A percentile compares a stretch with the other conserved stretches of the same genome.
These are phyloP conservation scores for Porcisia hertigi DNA, from an alignment of 208 protist genomes.

Conservation along the genomic window DNA sequence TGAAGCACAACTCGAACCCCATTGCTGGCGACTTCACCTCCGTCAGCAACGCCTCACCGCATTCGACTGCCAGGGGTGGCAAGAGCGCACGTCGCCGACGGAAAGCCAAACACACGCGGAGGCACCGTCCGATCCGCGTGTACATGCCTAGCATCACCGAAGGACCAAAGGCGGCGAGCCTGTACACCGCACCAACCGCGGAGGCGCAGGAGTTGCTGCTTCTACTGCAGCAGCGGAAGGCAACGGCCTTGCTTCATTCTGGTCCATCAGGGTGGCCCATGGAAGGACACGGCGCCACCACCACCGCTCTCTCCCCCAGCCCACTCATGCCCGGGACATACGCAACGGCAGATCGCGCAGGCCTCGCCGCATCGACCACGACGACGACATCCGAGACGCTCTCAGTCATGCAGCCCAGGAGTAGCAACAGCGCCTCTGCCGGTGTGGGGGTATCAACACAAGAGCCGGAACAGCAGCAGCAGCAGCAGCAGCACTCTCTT, in stretches of 20 bases:
- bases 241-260: background rate
- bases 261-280: background rate
- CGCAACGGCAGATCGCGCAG: background rate
- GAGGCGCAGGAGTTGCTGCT: constrained; percentile 28
- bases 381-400: background rate
- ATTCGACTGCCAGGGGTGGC: background rate
- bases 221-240: constrained; percentile 21
- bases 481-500: background rate
- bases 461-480: background rate
- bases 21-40: background rate
- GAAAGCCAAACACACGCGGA: constrained; percentile 13
- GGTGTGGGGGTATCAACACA: background rate
- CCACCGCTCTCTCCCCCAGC: background rate
- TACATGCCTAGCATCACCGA: constrained; percentile 42
- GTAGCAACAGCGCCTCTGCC: background rate
- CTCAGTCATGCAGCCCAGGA: background rate
- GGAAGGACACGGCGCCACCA: background rate
- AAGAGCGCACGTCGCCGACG: constrained; percentile 17
- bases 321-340: background rate
- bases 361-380: background rate
- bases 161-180: constrained; percentile 34
- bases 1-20: background rate
- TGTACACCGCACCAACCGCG: constrained; percentile 39
- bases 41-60: constrained; percentile 1
- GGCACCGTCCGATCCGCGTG: constrained; percentile 23